Evolutionary conservation across 2,329 filamentous ascomycete species (phyloP).

Genomic region (Arachnopeziza araneosa): DNA sequence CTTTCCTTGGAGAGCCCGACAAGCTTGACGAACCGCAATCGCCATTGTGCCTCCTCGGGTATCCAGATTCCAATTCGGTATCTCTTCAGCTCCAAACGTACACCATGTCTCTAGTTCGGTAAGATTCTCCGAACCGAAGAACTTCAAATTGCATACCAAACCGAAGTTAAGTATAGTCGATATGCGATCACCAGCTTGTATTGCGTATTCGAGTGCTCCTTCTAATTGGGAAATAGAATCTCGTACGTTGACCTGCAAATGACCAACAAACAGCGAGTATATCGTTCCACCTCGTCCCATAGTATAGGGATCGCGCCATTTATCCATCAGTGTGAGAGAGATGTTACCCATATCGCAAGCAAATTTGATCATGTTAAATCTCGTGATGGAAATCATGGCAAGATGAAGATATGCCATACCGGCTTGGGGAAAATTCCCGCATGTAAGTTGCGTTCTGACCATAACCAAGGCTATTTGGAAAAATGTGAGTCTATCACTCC

Average conservation of each 20-base stretch:
- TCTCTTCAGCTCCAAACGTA: slow-evolving; percentile 67
- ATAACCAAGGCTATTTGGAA: slow-evolving; percentile 66
- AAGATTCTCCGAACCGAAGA: slow-evolving; percentile 65
- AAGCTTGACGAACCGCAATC: slow-evolving; percentile 59
- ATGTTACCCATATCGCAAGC: slow-evolving; percentile 59
- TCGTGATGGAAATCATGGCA: slow-evolving; percentile 58
- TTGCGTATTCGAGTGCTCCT: slow-evolving; percentile 59
- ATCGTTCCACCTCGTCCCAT: slow-evolving; percentile 64
- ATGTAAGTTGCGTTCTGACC: slow-evolving; percentile 57
- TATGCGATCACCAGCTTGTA: slow-evolving; percentile 63
- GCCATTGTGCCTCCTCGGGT: slow-evolving; percentile 66
- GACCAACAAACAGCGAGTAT: slow-evolving; percentile 64
- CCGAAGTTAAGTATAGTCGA: slow-evolving; percentile 68
- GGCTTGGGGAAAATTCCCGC: slow-evolving; percentile 63
- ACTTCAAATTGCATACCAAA: slow-evolving; percentile 57
- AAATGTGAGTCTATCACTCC: slow-evolving; percentile 66
- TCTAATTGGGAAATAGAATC: slow-evolving; percentile 56
- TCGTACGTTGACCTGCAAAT: slow-evolving; percentile 58
- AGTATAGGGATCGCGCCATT: slow-evolving; percentile 58
- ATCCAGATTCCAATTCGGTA: slow-evolving; percentile 66
- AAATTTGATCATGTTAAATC: slow-evolving; percentile 66
- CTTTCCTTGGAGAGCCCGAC: slow-evolving; percentile 69
- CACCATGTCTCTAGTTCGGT: slow-evolving; percentile 61
- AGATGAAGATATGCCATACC: slow-evolving; percentile 64
- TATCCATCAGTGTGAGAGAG: slow-evolving; percentile 58